Conservation (phyloP, 1,284 basidiomycete genomes). For the Ceratobasidium papillatum region DNA sequence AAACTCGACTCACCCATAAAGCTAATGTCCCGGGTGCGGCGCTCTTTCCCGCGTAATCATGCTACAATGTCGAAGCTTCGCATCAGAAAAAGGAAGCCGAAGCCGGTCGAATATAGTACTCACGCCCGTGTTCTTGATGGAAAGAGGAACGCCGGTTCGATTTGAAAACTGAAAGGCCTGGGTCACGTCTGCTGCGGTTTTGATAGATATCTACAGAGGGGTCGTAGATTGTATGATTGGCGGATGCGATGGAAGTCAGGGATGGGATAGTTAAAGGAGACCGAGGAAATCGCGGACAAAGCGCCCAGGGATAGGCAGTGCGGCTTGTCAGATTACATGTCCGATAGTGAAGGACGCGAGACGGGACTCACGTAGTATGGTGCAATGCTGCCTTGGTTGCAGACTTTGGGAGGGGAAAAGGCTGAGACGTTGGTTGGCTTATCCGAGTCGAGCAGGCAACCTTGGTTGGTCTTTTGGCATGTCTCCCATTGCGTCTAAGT, state of each 20-base stretch:
- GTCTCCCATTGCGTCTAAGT: slow-evolving; percentile 26
- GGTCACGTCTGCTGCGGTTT: slow-evolving; percentile 53
- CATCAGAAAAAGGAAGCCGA: not conserved
- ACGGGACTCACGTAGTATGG: slow-evolving; percentile 52
- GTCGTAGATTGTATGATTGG: not conserved
- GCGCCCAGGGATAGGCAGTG: too few relatives aligned
- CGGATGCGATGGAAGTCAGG: not conserved
- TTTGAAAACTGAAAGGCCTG: slow-evolving; percentile 57
- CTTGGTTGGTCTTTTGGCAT: slow-evolving; percentile 24
- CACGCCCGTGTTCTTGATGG: slow-evolving; percentile 61
- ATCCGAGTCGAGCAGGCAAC: slow-evolving; percentile 7
- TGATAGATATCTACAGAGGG: slow-evolving; percentile 57
- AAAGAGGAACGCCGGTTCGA: slow-evolving; percentile 55
- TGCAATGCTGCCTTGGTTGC: slow-evolving; percentile 56
- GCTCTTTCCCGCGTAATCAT: slow-evolving; percentile 25
- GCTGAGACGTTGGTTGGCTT: slow-evolving; percentile 1
- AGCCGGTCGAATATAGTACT: not conserved
- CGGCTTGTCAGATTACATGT: too few relatives aligned
- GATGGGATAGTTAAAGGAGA: not conserved
- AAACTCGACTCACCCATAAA: slow-evolving; percentile 16
- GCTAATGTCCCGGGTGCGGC: slow-evolving; percentile 16
- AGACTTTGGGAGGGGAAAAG: slow-evolving; percentile 47
- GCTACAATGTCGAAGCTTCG: not conserved
- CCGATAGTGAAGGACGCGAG: not conserved
- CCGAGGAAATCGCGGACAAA: not conserved